phyloP scores from a whole-genome alignment of 192 early-diverging fungal species.

The Globomyces pollinis-pini region DNA sequence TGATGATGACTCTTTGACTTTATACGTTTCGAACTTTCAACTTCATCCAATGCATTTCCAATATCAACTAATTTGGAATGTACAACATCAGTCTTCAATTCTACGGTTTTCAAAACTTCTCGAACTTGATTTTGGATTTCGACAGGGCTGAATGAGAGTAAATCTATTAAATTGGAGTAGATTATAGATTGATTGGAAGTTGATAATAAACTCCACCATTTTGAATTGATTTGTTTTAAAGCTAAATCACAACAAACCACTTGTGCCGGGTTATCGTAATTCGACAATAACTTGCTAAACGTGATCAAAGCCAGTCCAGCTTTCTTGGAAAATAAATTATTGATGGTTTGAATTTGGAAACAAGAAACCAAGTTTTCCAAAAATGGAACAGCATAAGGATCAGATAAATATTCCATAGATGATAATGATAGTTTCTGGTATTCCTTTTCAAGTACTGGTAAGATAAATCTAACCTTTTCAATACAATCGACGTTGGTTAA shows the following conservation, averaged over 20 bases:
- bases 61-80: neutral
- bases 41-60: neutral
- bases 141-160: neutral
- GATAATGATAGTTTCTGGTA: slow-evolving; percentile 33
- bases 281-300: slow-evolving; percentile 33
- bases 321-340: slow-evolving; percentile 10
- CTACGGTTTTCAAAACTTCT: neutral
- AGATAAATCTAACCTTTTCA: slow-evolving; percentile 51
- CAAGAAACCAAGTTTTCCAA: slow-evolving; percentile 5
- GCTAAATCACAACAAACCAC: slow-evolving; percentile 1
- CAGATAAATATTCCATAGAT: slow-evolving; percentile 2
- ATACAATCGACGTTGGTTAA: slow-evolving; percentile 43
- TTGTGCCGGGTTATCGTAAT: neutral
- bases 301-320: slow-evolving; percentile 36
- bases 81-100: neutral
- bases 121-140: neutral
- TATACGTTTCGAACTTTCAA: neutral
- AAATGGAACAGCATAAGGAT: neutral
- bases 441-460: slow-evolving; percentile 47
- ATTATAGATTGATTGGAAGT: neutral
- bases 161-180: neutral
- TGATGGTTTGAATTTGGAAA: slow-evolving; percentile 17
- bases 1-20: neutral
- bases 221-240: slow-evolving; percentile 4
- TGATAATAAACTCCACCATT: slow-evolving; percentile 8